These are phyloP conservation scores for Neonectria coccinea DNA, from an alignment of 2,329 filamentous ascomycete species.

Conservation along the genomic window DNA sequence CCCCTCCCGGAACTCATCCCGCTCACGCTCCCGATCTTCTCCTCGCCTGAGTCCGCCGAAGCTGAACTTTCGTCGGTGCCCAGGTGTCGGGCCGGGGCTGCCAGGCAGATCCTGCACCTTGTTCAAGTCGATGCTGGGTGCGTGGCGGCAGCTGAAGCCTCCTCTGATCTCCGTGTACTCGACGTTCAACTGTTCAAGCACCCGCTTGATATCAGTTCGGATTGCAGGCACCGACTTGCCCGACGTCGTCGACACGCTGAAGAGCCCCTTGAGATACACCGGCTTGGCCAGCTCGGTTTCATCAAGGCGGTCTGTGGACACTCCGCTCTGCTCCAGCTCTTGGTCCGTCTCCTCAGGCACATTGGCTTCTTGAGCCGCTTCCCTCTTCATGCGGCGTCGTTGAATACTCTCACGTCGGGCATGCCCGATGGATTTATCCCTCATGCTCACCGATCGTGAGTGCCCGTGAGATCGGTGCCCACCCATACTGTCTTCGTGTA, in stretches of 20 bases:
- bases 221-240: conserved; percentile 90
- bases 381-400: conserved; percentile 79
- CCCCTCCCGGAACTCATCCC: conserved; percentile 77
- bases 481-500: conserved; percentile 63
- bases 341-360: conserved; percentile 92
- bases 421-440: conserved; percentile 90
- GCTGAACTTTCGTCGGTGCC: conserved; percentile 83
- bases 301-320: conserved; percentile 71
- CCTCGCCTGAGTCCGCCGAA: conserved; percentile 75
- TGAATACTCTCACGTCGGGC: conserved; percentile 93
- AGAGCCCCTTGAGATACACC: conserved; percentile 94
- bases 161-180: conserved; percentile 93
- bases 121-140: conserved; percentile 88
- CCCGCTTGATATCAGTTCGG: conserved; percentile 88
- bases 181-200: conserved; percentile 88
- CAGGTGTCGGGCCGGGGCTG: conserved; percentile 67
- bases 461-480: conserved; percentile 65
- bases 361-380: conserved; percentile 78
- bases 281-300: conserved; percentile 88
- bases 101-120: conserved; percentile 74
- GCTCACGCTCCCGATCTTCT: conserved; percentile 73
- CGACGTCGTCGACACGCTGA: conserved; percentile 96
- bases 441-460: conserved; percentile 72
- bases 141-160: conserved; percentile 89
- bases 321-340: conserved; percentile 74